A percentile compares a stretch with the other conserved stretches of the same genome.
Evolutionary conservation across 1,139 yeast species (phyloP).

Genomic region (Yamadazyma dendronema): DNA sequence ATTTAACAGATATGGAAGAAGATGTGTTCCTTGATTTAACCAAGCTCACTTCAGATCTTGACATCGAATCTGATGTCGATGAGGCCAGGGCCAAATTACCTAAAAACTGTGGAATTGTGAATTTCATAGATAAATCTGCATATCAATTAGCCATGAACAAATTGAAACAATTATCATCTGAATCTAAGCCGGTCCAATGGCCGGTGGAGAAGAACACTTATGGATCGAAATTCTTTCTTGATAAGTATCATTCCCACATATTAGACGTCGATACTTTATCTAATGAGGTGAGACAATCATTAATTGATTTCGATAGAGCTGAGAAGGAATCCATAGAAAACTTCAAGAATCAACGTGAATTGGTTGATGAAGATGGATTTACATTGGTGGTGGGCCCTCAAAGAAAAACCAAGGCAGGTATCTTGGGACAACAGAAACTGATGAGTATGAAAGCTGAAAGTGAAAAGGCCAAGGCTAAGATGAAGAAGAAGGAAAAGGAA

Average conservation of each 20-base stretch:
- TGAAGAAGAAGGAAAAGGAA: constrained; percentile 76
- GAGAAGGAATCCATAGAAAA: constrained; percentile 67
- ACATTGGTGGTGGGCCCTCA: constrained; percentile 86
- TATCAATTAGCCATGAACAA: constrained; percentile 63
- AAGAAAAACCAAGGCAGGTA: constrained; percentile 73
- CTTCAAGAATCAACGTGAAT: constrained; percentile 50
- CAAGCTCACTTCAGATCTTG: constrained; percentile 57
- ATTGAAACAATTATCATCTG: constrained; percentile 47
- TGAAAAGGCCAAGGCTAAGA: constrained; percentile 49
- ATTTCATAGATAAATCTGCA: constrained; percentile 74
- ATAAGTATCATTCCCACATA: constrained; percentile 29
- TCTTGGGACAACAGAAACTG: constrained; percentile 53
- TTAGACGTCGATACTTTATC: constrained; percentile 49
- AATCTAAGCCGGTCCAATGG: constrained; percentile 28
- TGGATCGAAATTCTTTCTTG: constrained; percentile 31
- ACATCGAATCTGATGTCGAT: constrained; percentile 10
- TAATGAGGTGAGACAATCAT: constrained; percentile 52
- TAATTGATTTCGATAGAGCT: constrained; percentile 66
- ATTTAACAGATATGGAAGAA: constrained; percentile 40
- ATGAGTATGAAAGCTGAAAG: constrained; percentile 39
- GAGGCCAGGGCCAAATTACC: constrained; percentile 51
- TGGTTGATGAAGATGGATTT: constrained; percentile 92
- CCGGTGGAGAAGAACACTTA: constrained; percentile 23
- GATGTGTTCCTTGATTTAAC: constrained; percentile 60
- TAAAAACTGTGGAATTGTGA: constrained; percentile 68